Evolutionary conservation across 495 filamentous ascomycete species (phyloP), one percentile per base, ranked within the genome.

Genomic region (Xylaria bambusicola): DNA sequence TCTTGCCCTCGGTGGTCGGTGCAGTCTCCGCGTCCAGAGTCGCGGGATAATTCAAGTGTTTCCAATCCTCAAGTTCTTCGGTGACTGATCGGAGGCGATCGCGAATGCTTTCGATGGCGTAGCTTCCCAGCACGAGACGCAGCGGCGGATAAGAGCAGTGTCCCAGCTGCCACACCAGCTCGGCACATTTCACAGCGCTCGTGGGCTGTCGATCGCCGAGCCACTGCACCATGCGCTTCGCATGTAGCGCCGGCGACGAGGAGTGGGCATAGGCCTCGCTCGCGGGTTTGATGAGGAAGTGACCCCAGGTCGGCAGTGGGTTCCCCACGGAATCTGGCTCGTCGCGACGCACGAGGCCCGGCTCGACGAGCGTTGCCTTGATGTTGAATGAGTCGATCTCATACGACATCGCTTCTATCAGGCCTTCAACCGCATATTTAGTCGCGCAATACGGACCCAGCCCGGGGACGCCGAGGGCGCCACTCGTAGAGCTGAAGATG

Each of bases 51-150:
- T 89, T 91, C 9, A 94, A 73, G 70, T 90, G 84, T 62, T 90
- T 91, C 90, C 90, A 94, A 71, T 94, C 90, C 75, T 94, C 90
- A 66, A 95, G 86, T 80, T 98, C 94, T 73, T 98, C 94, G 41
- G 91, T 98, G 38, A 96, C 88, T 60, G 87, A 91, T 63, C 92
- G 81, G 61, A 98, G 67, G 27, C 93, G 79, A 75, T 98, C 94
- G 21, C 94, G 79, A 56, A 97, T 92, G 67, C 91, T 96, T 75
- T 98, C 93, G 31, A 98, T 92, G 0, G 94, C 94, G 75, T 95
- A 97, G 41, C 87, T 92, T 0, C 94, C 94, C 55, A 98, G 69
- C 53, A 97, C 79, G 61, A 98, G 73, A 23, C 94, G 72, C 56
- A 98, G 67, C 0, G 94, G 94, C 47, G 94, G 94, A 67, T 92